Evolutionary conservation across 2,329 filamentous ascomycete genomes (phyloP).

Genomic region (Colletotrichum zoysiae): DNA sequence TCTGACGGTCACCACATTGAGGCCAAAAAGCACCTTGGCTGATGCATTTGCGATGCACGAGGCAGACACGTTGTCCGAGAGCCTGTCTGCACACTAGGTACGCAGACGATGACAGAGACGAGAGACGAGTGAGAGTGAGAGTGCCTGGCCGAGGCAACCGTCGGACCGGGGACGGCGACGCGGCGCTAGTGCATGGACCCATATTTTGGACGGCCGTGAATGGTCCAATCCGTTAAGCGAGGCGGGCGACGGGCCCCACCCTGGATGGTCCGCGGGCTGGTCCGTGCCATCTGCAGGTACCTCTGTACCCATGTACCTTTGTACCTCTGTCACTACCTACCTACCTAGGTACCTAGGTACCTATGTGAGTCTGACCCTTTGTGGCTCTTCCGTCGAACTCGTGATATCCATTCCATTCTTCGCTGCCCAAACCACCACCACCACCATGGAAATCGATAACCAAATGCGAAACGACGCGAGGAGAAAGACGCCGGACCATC

Average conservation of each 20-base stretch:
- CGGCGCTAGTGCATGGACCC: not conserved
- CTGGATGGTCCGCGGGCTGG: not conserved
- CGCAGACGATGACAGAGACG: too few species aligned
- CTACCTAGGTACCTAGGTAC: too few species aligned
- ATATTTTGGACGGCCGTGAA: not conserved
- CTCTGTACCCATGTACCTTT: not conserved
- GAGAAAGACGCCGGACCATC: not conserved
- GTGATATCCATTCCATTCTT: not conserved
- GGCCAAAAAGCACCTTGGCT: not conserved
- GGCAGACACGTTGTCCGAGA: conserved; percentile 11
- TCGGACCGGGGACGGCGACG: not conserved
- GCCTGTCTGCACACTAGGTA: too few species aligned
- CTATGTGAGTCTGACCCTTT: not conserved
- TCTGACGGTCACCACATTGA: not conserved
- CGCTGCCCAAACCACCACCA: not conserved
- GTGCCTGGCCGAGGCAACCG: conserved; percentile 17
- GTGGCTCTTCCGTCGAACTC: not conserved
- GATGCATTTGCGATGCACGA: not conserved
- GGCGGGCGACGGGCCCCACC: not conserved
- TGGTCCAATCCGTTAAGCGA: conserved; percentile 5
- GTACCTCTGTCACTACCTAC: not conserved
- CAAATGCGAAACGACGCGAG: not conserved
- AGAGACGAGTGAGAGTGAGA: not conserved
- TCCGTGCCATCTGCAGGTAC: conserved; percentile 2
- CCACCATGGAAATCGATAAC: not conserved